Evolutionary conservation across 257 asterid species (phyloP).

Genomic region (Plantago ovata): DNA sequence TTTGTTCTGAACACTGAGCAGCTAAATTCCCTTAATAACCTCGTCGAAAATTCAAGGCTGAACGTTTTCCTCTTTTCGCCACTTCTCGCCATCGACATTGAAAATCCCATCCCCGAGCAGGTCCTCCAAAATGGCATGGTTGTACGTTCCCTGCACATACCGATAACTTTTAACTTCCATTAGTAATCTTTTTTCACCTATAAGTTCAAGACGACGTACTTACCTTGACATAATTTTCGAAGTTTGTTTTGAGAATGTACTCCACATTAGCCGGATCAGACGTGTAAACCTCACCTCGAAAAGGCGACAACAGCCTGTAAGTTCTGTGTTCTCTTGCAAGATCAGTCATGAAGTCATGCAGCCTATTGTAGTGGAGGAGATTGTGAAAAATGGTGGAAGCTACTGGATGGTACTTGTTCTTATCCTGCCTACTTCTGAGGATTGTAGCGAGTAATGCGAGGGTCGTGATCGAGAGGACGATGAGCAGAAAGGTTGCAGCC

Average conservation of each 20-base stretch:
- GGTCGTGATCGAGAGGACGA: slow-evolving; percentile 12
- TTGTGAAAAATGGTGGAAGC: slow-evolving; percentile 53
- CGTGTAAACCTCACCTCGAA: slow-evolving; percentile 52
- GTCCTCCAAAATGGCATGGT: slow-evolving; percentile 37
- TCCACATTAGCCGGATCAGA: slow-evolving; percentile 58
- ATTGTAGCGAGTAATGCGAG: slow-evolving; percentile 11
- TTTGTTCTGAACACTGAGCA: slow-evolving; percentile 41
- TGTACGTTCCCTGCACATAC: slow-evolving; percentile 44
- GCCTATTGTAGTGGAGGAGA: slow-evolving; percentile 45
- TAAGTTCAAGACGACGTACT: neutral
- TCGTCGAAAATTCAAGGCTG: slow-evolving; percentile 61
- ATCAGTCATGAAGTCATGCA: slow-evolving; percentile 66
- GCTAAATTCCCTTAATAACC: slow-evolving; percentile 56
- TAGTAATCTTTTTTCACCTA: neutral
- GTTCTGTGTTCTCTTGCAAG: slow-evolving; percentile 47
- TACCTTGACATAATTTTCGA: slow-evolving; percentile 68
- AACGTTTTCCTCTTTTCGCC: slow-evolving; percentile 68
- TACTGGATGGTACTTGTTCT: slow-evolving; percentile 44
- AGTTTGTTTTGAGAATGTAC: slow-evolving; percentile 68
- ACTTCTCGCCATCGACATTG: slow-evolving; percentile 67
- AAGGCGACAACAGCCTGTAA: slow-evolving; percentile 53
- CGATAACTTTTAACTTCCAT: neutral
- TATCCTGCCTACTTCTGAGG: slow-evolving; percentile 10
- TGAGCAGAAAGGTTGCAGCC: slow-evolving; percentile 22
- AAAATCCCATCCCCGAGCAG: slow-evolving; percentile 77